These are phyloP conservation scores for Eutrema yunnanense DNA, from an alignment of 345 rosid genomes.

Conservation along the genomic window DNA sequence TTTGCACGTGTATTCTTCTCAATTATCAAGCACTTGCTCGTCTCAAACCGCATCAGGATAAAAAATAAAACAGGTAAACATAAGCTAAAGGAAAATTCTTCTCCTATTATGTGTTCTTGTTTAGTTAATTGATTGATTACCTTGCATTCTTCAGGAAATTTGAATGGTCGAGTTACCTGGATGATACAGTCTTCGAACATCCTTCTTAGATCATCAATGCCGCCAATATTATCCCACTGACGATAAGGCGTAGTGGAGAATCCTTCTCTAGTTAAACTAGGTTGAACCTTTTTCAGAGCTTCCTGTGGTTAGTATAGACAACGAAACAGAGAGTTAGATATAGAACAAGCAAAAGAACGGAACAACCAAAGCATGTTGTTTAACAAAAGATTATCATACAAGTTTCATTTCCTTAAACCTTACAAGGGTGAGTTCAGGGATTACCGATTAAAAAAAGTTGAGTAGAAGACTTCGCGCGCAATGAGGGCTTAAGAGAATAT, in stretches of 20 bases:
- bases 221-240: conserved; percentile 76
- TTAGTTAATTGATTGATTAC: background rate
- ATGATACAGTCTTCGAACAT: too few species aligned
- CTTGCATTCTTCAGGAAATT: too few species aligned
- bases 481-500: background rate
- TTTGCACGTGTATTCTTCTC: background rate
- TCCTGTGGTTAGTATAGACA: conserved; percentile 26
- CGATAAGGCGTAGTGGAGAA: conserved; percentile 55
- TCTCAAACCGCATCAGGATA: background rate
- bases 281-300: conserved; percentile 54
- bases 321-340: background rate
- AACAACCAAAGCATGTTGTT: background rate
- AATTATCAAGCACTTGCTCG: background rate
- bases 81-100: background rate
- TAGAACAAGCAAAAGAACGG: background rate
- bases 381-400: background rate
- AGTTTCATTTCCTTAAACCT: background rate
- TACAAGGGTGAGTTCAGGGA: too few species aligned
- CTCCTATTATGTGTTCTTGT: background rate
- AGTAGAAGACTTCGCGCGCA: background rate
- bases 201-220: conserved; percentile 27
- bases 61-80: background rate
- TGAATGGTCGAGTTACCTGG: too few species aligned
- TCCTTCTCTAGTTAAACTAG: conserved; percentile 68
- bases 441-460: background rate